Evolutionary conservation across 495 filamentous ascomycete genomes (phyloP).

Genomic region (Choiromyces venosus): DNA sequence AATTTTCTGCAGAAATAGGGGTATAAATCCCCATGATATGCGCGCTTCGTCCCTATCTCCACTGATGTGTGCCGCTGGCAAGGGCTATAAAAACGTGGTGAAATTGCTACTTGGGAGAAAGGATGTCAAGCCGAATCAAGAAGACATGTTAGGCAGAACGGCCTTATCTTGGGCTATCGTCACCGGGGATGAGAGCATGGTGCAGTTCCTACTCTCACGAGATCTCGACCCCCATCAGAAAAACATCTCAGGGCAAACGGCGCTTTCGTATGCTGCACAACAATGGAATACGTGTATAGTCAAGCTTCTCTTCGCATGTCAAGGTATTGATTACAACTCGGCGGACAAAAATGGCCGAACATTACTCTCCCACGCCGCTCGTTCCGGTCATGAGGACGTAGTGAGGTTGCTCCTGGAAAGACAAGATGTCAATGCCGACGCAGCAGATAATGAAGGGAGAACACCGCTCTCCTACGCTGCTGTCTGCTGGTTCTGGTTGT

Average conservation of each 20-base stretch:
- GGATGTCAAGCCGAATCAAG: background rate
- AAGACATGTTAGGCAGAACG: background rate
- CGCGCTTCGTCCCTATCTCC: slow-evolving; percentile 26
- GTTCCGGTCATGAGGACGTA: slow-evolving; percentile 25
- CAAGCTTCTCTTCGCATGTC: no score
- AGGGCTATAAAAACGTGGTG: slow-evolving; percentile 42
- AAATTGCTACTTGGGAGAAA: slow-evolving; percentile 29
- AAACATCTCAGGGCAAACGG: no score
- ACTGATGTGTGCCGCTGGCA: slow-evolving; percentile 44
- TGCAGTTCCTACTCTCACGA: no score
- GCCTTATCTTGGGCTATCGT: background rate
- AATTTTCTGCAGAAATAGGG: slow-evolving; percentile 18
- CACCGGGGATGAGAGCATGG: no score
- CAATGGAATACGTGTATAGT: no score
- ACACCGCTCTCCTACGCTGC: slow-evolving; percentile 28
- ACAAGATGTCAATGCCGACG: slow-evolving; percentile 16
- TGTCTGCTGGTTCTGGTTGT: slow-evolving; percentile 23
- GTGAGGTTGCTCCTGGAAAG: slow-evolving; percentile 33
- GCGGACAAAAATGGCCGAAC: slow-evolving; percentile 34
- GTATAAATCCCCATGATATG: slow-evolving; percentile 23
- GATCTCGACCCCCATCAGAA: no score
- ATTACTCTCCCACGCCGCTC: slow-evolving; percentile 31
- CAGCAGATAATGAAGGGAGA: background rate
- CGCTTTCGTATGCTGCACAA: no score
- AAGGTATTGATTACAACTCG: slow-evolving; percentile 8